These are phyloP conservation scores for Boletus subparvulus DNA, from an alignment of 768 basidiomycete genomes.

Conservation along the genomic window DNA sequence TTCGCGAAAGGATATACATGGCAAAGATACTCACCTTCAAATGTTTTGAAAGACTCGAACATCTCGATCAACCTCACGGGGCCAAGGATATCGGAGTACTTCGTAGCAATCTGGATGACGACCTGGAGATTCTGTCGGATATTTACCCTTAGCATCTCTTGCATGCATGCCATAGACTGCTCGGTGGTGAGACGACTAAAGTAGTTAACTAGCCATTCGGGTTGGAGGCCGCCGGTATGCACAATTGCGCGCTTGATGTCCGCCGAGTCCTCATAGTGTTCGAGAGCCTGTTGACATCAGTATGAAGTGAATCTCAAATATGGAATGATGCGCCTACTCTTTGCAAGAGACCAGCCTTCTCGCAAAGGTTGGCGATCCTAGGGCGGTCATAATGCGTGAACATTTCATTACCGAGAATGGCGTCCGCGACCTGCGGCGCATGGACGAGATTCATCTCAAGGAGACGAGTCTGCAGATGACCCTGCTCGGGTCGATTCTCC, in stretches of 20 bases:
- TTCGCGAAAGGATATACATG: neutral
- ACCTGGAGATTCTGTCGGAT: constrained; percentile 97
- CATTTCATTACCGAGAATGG: constrained; percentile 98
- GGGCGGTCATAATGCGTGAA: constrained; percentile 96
- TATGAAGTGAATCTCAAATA: neutral
- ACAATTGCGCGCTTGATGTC: constrained; percentile 99
- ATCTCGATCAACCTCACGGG: constrained; percentile 97
- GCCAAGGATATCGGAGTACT: constrained; percentile 97
- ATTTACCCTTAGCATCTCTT: constrained; percentile 96
- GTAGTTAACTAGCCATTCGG: constrained; percentile 97
- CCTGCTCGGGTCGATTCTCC: constrained; percentile 98
- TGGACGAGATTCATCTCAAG: constrained; percentile 97
- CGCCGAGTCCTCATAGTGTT: constrained; percentile 97
- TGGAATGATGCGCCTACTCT: constrained; percentile 53
- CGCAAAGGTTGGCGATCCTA: constrained; percentile 95
- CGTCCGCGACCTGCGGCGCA: constrained; percentile 98
- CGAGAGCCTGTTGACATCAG: constrained; percentile 71
- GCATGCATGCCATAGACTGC: constrained; percentile 92
- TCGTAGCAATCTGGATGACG: constrained; percentile 96
- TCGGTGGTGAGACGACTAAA: constrained; percentile 97
- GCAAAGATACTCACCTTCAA: constrained; percentile 63
- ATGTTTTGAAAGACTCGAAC: constrained; percentile 97
- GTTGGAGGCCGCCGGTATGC: constrained; percentile 78
- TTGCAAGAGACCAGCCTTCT: constrained; percentile 96
- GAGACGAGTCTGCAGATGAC: constrained; percentile 90